A percentile compares a stretch with the other conserved stretches of the same genome.
phyloP scores from a whole-genome alignment of 306 rosid species.

The Notholithocarpus densiflorus region DNA sequence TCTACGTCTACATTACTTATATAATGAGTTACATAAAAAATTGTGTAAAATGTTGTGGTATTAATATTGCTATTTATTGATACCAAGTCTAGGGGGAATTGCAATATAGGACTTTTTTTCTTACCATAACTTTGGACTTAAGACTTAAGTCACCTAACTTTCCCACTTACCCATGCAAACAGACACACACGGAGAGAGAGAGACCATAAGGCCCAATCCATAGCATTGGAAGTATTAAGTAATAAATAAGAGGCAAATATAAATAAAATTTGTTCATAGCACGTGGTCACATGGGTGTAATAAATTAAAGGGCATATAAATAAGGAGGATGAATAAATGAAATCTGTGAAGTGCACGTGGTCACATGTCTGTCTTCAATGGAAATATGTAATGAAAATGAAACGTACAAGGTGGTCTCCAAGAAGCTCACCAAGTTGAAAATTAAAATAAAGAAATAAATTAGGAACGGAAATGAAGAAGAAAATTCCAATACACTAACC shows the following conservation, averaged over 20 bases:
- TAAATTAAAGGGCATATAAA: neutral
- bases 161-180: too few relatives aligned
- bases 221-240: too few relatives aligned
- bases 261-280: neutral
- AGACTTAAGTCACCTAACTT: too few relatives aligned
- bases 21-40: too few relatives aligned
- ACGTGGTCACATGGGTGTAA: slow-evolving; percentile 15
- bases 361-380: slow-evolving; percentile 22
- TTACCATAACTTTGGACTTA: too few relatives aligned
- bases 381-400: neutral
- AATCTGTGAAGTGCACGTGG: slow-evolving; percentile 42
- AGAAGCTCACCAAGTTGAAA: slow-evolving; percentile 19
- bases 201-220: neutral
- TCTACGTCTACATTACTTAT: too few relatives aligned
- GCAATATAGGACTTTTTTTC: too few relatives aligned
- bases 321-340: neutral
- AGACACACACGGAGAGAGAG: neutral
- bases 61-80: too few relatives aligned
- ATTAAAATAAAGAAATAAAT: neutral
- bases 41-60: too few relatives aligned
- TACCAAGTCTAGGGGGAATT: too few relatives aligned
- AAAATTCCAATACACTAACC: slow-evolving; percentile 29
- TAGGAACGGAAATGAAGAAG: slow-evolving; percentile 13
- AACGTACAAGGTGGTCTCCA: slow-evolving; percentile 14
- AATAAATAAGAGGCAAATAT: neutral